Evolutionary conservation across 768 basidiomycete species (phyloP), one percentile per base, ranked within the genome.

Genomic region (Trametes punicea): DNA sequence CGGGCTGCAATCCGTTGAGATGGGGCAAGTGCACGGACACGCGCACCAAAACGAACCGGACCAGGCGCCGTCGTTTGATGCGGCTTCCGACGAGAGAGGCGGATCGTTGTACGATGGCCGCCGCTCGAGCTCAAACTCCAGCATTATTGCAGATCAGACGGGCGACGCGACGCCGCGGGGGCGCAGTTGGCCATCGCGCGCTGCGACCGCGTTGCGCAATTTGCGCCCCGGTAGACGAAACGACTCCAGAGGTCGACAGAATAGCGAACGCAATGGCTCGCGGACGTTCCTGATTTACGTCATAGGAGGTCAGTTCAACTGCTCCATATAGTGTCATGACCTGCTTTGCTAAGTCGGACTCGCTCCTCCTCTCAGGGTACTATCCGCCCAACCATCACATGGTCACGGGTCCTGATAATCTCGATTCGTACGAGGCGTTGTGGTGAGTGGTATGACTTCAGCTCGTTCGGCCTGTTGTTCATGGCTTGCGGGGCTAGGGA

Each of bases 281-380:
- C 73, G 90, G 61, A 93, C 90, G 16, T 93, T 93, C 72, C 75
- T 93, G 70, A 93, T 95, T 54, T 94, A 92, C 72, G 92, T 95
- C 57, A 90, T 92, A 67, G 89, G 90, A 47, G 88, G 88, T 83
- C 59, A 46, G 79, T 70, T 8, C n/a, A 29, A 44, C 9, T 26
- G 15, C 31, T 55, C 11, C 20, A 5, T 27, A 16, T 9, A 21
- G 26, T 15, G n/a, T 21, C 18, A 10, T 13, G 20, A 18, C 20
- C n/a, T 15, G 21, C 7, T 11, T 20, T 40, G 23, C 34, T 54
- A 8, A 31, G 18, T 18, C 1, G n/a, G 21, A 13, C 8, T 16
- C 6, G 5, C 34, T 26, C n/a, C 27, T 8, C 16, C 3, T 26
- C 48, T 34, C 18, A 89, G 93, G 93, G n/a, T 92, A 93, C 65